Conservation (phyloP, 1,139 yeast species). For the Meyerozyma guilliermondii region DNA sequence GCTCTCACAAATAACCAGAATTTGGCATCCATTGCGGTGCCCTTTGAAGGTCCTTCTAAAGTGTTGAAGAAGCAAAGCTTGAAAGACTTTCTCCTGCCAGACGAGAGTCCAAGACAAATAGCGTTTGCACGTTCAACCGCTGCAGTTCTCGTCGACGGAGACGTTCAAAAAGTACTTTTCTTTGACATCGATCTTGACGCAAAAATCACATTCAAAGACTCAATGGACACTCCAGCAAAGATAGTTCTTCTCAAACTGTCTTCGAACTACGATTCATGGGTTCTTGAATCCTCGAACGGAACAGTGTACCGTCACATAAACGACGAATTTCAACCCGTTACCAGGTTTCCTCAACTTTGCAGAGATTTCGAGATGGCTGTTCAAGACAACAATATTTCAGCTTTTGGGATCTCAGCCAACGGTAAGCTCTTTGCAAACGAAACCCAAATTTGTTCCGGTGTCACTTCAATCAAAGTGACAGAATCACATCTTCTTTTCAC, state of each 20-base stretch:
- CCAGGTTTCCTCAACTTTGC: slow-evolving; percentile 67
- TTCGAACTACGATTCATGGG: slow-evolving; percentile 48
- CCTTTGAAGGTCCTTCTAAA: not conserved
- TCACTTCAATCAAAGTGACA: slow-evolving; percentile 75
- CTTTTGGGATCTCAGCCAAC: slow-evolving; percentile 66
- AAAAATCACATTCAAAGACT: slow-evolving; percentile 27
- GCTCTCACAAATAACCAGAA: slow-evolving; percentile 42
- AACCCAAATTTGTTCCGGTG: slow-evolving; percentile 63
- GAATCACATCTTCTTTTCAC: slow-evolving; percentile 76
- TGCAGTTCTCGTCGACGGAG: slow-evolving; percentile 54
- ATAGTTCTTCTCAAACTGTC: slow-evolving; percentile 53
- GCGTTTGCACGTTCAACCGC: slow-evolving; percentile 51
- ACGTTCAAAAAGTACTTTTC: slow-evolving; percentile 44
- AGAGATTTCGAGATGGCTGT: slow-evolving; percentile 52
- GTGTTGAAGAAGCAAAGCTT: not conserved
- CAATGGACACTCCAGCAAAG: slow-evolving; percentile 43
- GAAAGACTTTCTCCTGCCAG: slow-evolving; percentile 17
- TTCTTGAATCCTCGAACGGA: slow-evolving; percentile 64
- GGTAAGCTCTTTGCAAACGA: slow-evolving; percentile 73
- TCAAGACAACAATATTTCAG: slow-evolving; percentile 24
- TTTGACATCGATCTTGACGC: slow-evolving; percentile 23
- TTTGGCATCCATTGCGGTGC: slow-evolving; percentile 6
- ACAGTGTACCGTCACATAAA: slow-evolving; percentile 40
- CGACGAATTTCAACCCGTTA: slow-evolving; percentile 23
- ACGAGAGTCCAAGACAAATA: slow-evolving; percentile 57